phyloP scores from a whole-genome alignment of 495 filamentous ascomycete genomes.

The Penicillium salamii region DNA sequence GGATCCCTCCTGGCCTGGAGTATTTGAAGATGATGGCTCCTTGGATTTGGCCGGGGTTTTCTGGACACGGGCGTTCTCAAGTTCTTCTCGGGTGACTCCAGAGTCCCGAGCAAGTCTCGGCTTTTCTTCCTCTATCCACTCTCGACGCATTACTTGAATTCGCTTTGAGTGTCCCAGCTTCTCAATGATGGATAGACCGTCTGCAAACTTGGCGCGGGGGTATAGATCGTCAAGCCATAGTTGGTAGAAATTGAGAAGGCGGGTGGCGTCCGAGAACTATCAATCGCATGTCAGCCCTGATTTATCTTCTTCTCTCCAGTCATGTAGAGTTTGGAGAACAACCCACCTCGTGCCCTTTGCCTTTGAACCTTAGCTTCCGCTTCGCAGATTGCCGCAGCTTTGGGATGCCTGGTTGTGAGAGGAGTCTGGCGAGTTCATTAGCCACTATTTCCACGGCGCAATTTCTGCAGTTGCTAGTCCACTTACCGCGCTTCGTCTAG shows the following conservation, averaged over 20 bases:
- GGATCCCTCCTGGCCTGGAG: not conserved
- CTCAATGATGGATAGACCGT: conserved; percentile 88
- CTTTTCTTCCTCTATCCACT: conserved; percentile 81
- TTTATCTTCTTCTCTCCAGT: not conserved
- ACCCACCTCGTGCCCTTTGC: conserved; percentile 87
- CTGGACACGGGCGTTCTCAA: not conserved
- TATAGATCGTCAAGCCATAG: conserved; percentile 96
- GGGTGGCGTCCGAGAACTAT: conserved; percentile 81
- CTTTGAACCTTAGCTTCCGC: conserved; percentile 74
- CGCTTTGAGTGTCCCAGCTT: conserved; percentile 82
- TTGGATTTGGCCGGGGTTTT: conserved; percentile 5
- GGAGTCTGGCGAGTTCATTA: conserved; percentile 50
- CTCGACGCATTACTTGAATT: conserved; percentile 68
- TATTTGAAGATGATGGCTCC: not conserved
- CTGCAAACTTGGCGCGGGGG: conserved; percentile 89
- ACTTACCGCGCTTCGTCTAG: conserved; percentile 77
- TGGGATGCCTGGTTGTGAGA: conserved; percentile 79
- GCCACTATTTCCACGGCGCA: not conserved
- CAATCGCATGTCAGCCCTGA: conserved; percentile 3
- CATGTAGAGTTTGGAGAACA: not conserved
- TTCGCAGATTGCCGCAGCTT: conserved; percentile 71
- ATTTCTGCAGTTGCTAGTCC: too few species aligned
- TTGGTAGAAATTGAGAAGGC: conserved; percentile 87
- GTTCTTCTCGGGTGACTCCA: not conserved
- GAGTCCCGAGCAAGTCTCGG: conserved; percentile 13